Evolutionary conservation across 2,329 filamentous ascomycete species (phyloP), one percentile per base, ranked within the genome.

Genomic region (Diaporthe sp.): DNA sequence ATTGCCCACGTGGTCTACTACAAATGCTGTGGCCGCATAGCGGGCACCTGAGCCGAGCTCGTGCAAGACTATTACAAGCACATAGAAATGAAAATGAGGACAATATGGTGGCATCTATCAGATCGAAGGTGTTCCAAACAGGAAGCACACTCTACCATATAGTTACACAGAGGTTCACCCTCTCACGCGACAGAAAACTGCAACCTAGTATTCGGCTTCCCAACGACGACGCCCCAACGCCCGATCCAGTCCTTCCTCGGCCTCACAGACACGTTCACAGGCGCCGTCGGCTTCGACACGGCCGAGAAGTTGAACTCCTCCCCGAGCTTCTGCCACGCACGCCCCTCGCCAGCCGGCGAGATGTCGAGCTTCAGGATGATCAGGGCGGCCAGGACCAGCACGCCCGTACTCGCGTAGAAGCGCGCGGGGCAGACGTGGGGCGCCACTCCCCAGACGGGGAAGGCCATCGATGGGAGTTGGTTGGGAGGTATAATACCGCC

Each of bases 381-480:
- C 50, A 81, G 51, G 22, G 80, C 79, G 22, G 76, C 66, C 42
- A 81, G 70, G n/a, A 77, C 75, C 50, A 81, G 37, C 39, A 80
- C 75, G 72, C 79, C 79, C 13, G 78, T 78, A n/a, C 75, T 77
- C 4, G 79, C 79, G 69, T 80, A 80, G 51, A 79, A 78, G 25
- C 80, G 74, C n/a, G 77, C 80, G 17, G 79, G 80, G 58, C 80
- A 81, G 35, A 80, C 68, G 71, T 79, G 77, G 19, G 79, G 78
- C 37, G 73, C 73, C 35, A 71, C 59, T 3, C 73, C 73, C 73
- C 73, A 74, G 42, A 74, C 73, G 27, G 78, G 75, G 39, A 77
- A 78, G 25, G 75, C 75, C 66, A 73, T 76, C 35, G 75, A 35
- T 8, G 69, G 69, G 9, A 74, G 69, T n/a, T 74, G 58, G 47